Conservation (phyloP, 1,284 basidiomycete species). For the Heterobasidion annosum region DNA sequence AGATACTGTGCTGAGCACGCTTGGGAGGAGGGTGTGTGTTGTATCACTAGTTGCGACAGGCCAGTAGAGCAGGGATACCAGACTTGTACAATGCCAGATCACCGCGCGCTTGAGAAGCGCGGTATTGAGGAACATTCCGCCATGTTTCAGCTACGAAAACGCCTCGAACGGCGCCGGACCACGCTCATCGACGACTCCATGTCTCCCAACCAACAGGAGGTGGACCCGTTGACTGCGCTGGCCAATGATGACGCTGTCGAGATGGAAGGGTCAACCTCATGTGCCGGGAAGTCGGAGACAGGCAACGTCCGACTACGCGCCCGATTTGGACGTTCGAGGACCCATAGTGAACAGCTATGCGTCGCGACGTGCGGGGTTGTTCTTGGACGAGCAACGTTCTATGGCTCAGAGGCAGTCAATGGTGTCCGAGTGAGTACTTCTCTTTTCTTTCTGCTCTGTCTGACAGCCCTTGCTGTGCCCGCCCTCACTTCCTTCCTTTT, state of each 20-base stretch:
- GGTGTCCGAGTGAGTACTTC: too few relatives aligned
- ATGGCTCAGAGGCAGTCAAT: constrained; percentile 14
- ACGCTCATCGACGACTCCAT: background rate
- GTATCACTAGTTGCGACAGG: constrained; percentile 9
- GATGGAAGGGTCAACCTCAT: too few relatives aligned
- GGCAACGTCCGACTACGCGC: constrained; percentile 14
- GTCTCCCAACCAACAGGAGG: too few relatives aligned
- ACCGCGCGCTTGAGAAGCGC: constrained; percentile 4
- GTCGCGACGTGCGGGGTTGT: constrained; percentile 18
- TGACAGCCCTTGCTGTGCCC: too few relatives aligned
- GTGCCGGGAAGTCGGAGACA: constrained; percentile 13
- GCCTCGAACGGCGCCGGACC: background rate
- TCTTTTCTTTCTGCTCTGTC: too few relatives aligned
- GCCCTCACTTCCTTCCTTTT: too few relatives aligned
- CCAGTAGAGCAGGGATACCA: constrained; percentile 1
- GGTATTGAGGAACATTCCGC: background rate
- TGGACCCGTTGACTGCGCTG: background rate
- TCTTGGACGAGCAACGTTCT: constrained; percentile 18
- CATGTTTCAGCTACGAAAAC: constrained; percentile 9
- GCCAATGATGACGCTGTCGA: too few relatives aligned
- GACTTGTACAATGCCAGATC: constrained; percentile 13
- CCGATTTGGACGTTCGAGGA: constrained; percentile 15
- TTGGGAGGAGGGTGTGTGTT: constrained; percentile 5
- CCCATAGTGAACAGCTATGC: constrained; percentile 22
- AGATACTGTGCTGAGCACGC: constrained; percentile 14